phyloP scores from a whole-genome alignment of 768 basidiomycete genomes.

The Mycena kentingensis region DNA sequence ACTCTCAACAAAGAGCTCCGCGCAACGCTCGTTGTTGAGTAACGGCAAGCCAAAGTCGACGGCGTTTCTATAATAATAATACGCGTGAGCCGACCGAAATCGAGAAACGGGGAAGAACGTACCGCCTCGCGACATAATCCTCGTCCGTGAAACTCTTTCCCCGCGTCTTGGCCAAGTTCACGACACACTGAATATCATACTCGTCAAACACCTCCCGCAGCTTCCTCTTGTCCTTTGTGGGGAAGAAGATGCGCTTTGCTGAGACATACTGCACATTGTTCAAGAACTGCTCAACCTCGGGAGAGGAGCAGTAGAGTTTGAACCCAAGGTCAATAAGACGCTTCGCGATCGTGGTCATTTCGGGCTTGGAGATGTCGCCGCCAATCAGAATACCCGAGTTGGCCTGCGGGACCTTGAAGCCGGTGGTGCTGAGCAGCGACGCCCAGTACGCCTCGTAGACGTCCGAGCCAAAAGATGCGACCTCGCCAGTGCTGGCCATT shows the following conservation, averaged over 20 bases:
- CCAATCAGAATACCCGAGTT: slow-evolving; percentile 90
- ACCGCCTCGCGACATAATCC: slow-evolving; percentile 95
- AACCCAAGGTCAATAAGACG: slow-evolving; percentile 84
- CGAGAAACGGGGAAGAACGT: slow-evolving; percentile 27
- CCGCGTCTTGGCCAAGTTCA: slow-evolving; percentile 85
- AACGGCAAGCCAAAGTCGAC: slow-evolving; percentile 94
- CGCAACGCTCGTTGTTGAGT: slow-evolving; percentile 87
- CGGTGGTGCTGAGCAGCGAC: slow-evolving; percentile 90
- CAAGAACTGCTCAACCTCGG: slow-evolving; percentile 76
- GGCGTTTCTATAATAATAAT: slow-evolving; percentile 62
- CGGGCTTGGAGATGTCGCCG: slow-evolving; percentile 84
- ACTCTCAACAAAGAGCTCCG: slow-evolving; percentile 88
- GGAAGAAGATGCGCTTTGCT: slow-evolving; percentile 93
- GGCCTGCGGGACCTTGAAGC: slow-evolving; percentile 87
- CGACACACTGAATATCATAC: slow-evolving; percentile 90
- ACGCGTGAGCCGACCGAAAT: slow-evolving; percentile 6
- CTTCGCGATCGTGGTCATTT: slow-evolving; percentile 83
- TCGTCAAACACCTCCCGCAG: slow-evolving; percentile 92
- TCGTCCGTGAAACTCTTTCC: slow-evolving; percentile 81
- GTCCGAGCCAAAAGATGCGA: slow-evolving; percentile 92
- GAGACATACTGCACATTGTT: slow-evolving; percentile 75
- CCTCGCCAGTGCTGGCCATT: slow-evolving; percentile 98
- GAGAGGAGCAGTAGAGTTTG: slow-evolving; percentile 90
- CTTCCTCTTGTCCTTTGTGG: slow-evolving; percentile 93
- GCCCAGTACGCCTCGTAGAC: slow-evolving; percentile 97